Percentiles rank a stretch among this genome's conserved stretches.
phyloP scores from a whole-genome alignment of 345 rosid species.

The Physaria fendleri region DNA sequence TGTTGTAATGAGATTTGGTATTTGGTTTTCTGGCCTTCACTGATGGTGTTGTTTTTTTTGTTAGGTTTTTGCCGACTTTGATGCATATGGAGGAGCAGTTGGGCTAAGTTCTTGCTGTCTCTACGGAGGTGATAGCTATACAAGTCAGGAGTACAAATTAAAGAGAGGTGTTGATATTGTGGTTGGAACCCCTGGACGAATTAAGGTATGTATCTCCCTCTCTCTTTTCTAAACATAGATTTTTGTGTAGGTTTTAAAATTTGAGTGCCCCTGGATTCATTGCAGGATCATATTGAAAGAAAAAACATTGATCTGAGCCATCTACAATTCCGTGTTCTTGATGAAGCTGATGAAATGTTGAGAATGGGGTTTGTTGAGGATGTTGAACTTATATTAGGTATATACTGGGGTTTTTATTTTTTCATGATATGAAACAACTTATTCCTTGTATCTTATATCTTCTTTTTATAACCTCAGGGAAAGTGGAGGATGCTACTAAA shows the following conservation, averaged over 20 bases:
- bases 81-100: constrained; percentile 67
- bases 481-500: constrained; percentile 71
- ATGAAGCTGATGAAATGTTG: constrained; percentile 98
- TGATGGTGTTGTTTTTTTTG: neutral
- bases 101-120: constrained; percentile 76
- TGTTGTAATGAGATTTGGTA: neutral
- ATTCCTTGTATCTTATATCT: neutral
- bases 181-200: constrained; percentile 93
- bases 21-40: neutral
- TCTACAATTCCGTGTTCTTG: constrained; percentile 85
- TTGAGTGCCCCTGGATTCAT: neutral
- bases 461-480: constrained; percentile 42
- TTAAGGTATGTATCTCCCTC: constrained; percentile 48
- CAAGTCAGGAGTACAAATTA: constrained; percentile 52
- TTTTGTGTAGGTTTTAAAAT: neutral
- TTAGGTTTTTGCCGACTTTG: constrained; percentile 79
- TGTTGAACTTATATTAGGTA: constrained; percentile 91
- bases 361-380: constrained; percentile 98
- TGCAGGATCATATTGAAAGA: constrained; percentile 85
- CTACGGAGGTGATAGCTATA: constrained; percentile 82
- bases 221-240: neutral
- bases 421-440: neutral
- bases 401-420: neutral
- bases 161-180: constrained; percentile 88
- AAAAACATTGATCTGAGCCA: constrained; percentile 53